phyloP scores from a whole-genome alignment of 495 filamentous ascomycete genomes.

The Terfezia claveryi region DNA sequence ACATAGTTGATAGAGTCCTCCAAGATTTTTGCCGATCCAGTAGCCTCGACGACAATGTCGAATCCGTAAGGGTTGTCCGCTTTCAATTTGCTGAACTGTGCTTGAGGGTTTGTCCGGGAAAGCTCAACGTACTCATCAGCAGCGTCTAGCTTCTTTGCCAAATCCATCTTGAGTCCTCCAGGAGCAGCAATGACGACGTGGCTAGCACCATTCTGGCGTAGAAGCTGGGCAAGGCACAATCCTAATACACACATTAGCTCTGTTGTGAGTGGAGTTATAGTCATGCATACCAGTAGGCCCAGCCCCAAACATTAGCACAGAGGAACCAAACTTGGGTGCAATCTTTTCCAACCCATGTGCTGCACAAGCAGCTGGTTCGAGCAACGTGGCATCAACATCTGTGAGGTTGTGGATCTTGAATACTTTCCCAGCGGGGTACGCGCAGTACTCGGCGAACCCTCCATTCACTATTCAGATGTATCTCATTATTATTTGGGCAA shows the following conservation, averaged over 20 bases:
- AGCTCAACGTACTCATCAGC: constrained; percentile 43
- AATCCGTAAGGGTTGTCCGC: constrained; percentile 47
- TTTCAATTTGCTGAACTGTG: constrained; percentile 39
- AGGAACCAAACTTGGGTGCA: constrained; percentile 42
- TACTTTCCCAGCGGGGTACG: constrained; percentile 35
- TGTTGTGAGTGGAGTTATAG: no score
- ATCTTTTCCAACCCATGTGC: constrained; percentile 54
- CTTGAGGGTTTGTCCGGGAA: constrained; percentile 31
- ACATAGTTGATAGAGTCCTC: constrained; percentile 51
- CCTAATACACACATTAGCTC: no score
- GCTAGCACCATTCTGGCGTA: constrained; percentile 40
- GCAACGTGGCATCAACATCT: constrained; percentile 47
- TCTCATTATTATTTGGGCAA: neutral
- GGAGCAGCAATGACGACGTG: constrained; percentile 45
- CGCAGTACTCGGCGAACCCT: constrained; percentile 47
- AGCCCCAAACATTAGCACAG: constrained; percentile 44
- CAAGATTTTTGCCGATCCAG: constrained; percentile 41
- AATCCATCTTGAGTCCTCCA: constrained; percentile 43
- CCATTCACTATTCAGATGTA: constrained; percentile 28
- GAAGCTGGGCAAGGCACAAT: constrained; percentile 33
- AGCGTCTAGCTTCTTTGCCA: constrained; percentile 43
- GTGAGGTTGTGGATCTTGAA: constrained; percentile 50
- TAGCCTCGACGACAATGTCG: constrained; percentile 44
- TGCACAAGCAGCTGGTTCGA: constrained; percentile 52
- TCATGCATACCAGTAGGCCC: constrained; percentile 34